A percentile compares a stretch with the other conserved stretches of the same genome.
Conservation (phyloP, 768 basidiomycete genomes). For the Mycena maculata region DNA sequence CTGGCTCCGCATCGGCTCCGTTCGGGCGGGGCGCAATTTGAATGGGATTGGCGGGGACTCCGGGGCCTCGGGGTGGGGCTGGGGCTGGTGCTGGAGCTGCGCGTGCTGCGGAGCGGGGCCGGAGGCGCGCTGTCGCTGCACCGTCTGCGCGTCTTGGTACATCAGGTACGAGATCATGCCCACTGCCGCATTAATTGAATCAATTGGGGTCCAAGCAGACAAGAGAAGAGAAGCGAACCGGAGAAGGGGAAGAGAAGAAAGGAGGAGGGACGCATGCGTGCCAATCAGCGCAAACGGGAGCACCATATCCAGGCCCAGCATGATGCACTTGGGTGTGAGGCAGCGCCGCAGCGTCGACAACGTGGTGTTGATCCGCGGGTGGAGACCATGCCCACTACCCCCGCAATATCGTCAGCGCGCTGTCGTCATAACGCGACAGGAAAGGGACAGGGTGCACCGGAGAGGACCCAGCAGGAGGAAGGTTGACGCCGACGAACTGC, state of each 20-base stretch:
- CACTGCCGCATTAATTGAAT: neutral
- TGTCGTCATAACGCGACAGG: neutral
- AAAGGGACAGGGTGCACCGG: conserved; percentile 14
- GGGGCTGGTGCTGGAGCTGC: neutral
- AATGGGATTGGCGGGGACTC: too few species aligned
- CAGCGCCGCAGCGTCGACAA: conserved; percentile 15
- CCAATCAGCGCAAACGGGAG: conserved; percentile 24
- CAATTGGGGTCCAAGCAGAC: neutral
- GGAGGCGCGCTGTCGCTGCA: neutral
- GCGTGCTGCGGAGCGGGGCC: neutral
- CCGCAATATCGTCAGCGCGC: neutral
- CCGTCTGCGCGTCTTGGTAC: neutral
- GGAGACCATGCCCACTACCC: conserved; percentile 17
- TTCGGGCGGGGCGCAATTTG: conserved; percentile 10
- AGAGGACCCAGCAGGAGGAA: conserved; percentile 28
- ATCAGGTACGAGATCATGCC: conserved; percentile 9
- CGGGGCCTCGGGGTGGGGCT: too few species aligned
- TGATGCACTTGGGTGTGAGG: conserved; percentile 18
- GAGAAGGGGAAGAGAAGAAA: neutral
- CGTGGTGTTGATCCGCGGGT: neutral
- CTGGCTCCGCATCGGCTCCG: too few species aligned
- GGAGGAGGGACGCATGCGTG: conserved; percentile 16
- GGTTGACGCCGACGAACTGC: conserved; percentile 32
- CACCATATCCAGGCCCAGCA: conserved; percentile 21
- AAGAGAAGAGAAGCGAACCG: neutral